Conservation (phyloP, 768 basidiomycete species). For the Mycena alexandri region DNA sequence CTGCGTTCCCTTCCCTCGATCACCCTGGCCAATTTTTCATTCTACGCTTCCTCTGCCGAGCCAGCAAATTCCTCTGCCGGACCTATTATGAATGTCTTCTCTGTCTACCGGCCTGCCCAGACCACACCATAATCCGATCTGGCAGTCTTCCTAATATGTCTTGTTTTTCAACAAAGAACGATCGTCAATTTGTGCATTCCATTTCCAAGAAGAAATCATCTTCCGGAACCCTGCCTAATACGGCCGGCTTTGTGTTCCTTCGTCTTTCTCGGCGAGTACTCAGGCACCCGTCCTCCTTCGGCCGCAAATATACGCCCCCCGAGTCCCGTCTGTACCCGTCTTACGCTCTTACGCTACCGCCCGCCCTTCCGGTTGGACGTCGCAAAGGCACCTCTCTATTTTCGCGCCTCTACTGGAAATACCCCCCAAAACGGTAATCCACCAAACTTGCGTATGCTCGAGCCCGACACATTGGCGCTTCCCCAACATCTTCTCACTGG, state of each 20-base stretch:
- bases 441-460: no score
- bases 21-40: not conserved
- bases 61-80: conserved; percentile 25
- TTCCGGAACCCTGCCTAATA: not conserved
- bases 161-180: not conserved
- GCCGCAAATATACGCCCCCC: conserved; percentile 8
- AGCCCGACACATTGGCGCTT: conserved; percentile 27
- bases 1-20: conserved; percentile 14
- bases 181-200: no score
- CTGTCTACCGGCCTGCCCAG: not conserved
- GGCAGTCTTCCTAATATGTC: conserved; percentile 35
- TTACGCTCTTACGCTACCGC: not conserved
- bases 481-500: conserved; percentile 6
- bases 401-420: not conserved
- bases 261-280: conserved; percentile 16
- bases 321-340: conserved; percentile 3
- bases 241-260: not conserved
- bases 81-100: not conserved
- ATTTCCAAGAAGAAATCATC: not conserved
- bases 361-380: not conserved
- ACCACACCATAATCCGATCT: conserved; percentile 16
- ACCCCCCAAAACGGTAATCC: not conserved
- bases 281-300: conserved; percentile 32
- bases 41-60: conserved; percentile 20
- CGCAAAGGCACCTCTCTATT: not conserved